These are phyloP conservation scores for Emergomyces orientalis DNA, from an alignment of 2,329 filamentous ascomycete species.

Conservation along the genomic window DNA sequence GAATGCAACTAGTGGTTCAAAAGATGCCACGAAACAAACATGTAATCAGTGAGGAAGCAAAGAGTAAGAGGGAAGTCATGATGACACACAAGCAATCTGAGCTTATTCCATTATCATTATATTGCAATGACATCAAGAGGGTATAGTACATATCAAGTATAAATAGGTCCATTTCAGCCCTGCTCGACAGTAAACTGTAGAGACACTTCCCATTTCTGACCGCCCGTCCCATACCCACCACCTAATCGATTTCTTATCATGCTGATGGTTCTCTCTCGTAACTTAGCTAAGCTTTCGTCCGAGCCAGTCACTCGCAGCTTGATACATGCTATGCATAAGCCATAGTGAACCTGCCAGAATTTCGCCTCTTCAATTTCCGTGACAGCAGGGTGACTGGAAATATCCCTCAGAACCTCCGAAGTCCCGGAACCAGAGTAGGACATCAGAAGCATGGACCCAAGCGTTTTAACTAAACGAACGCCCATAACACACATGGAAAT, in stretches of 20 bases:
- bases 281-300: constrained; percentile 60
- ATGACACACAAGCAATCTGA: neutral
- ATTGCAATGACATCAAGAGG: constrained; percentile 4
- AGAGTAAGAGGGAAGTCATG: neutral
- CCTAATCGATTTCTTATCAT: constrained; percentile 78
- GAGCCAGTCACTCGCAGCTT: constrained; percentile 65
- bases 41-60: neutral
- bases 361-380: constrained; percentile 75
- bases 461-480: constrained; percentile 68
- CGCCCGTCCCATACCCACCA: constrained; percentile 72
- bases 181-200: constrained; percentile 60
- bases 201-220: constrained; percentile 86
- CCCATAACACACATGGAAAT: constrained; percentile 83
- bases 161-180: constrained; percentile 23
- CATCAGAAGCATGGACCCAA: constrained; percentile 95
- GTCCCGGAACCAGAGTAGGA: constrained; percentile 60
- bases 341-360: constrained; percentile 99
- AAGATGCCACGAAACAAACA: neutral
- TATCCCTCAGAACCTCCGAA: constrained; percentile 69
- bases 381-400: constrained; percentile 69
- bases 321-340: constrained; percentile 88
- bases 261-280: constrained; percentile 66
- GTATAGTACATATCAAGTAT: constrained; percentile 5
- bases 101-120: constrained; percentile 6
- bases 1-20: no score